Evolutionary conservation across 2,329 filamentous ascomycete genomes (phyloP), one percentile per base, ranked within the genome.

Genomic region (Ophiostoma populinum): DNA sequence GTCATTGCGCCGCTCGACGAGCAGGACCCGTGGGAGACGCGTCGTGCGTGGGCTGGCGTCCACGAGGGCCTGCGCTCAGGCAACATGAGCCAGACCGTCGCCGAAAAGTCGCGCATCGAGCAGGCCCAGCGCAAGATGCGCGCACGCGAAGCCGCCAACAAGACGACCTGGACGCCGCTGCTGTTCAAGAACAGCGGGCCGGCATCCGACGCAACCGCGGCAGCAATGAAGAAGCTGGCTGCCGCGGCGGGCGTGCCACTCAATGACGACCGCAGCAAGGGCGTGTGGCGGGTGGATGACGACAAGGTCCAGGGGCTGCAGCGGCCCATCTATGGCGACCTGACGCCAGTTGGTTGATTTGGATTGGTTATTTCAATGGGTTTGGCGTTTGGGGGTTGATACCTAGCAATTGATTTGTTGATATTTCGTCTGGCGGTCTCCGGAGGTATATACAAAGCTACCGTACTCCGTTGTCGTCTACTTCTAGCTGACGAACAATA

Each of bases 81-180:
- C 17, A 76, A 93, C 48, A 78, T 87, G 66, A 72, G 83, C 37
- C 60, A 63, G 6, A 80, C 78, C 0, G 69, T 70, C 0, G 54
- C 55, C 1, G 77, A 85, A 49, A 93, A 93, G 59, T 70, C 67
- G 7, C 73, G 75, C 49, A 80, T 93, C 38, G 85, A 93, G 53
- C 77, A 86, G 47, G 70, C 72, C 19, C 85, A 93, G 57, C 67
- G 85, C 11, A 71, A 77, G 40, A 62, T 87, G 59, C 68, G 85
- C 40, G 70, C 69, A 46, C 56, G 66, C 36, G 81, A 90, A 52
- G 67, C 68, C 45, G 63, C 64, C 11, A 47, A 49, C 24, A 59
- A 59, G 6, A 45, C 51, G 9, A 45, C 40, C 0, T 65, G 60
- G 59, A 50, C 60, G 43, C 61, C 61, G 9, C 40, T 57, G 34